These are phyloP conservation scores for Scorias spongiosa DNA, from an alignment of 2,329 filamentous ascomycete genomes.

Conservation along the genomic window DNA sequence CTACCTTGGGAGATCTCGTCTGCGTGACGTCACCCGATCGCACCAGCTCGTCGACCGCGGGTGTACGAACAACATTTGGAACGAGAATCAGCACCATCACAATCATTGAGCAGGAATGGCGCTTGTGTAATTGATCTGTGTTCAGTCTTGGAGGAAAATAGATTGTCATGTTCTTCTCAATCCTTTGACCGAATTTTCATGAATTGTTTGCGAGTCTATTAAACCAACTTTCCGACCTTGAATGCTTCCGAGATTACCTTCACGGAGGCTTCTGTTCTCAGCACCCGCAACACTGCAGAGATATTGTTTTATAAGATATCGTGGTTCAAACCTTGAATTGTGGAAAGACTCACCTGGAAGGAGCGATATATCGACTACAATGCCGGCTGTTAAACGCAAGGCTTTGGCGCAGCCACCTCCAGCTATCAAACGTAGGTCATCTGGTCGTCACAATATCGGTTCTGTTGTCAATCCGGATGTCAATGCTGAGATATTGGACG, in stretches of 20 bases:
- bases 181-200: too few relatives aligned
- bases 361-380: background rate
- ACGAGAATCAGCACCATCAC: too few relatives aligned
- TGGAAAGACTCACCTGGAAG: too few relatives aligned
- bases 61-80: too few relatives aligned
- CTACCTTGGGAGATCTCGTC: background rate
- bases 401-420: constrained; percentile 3
- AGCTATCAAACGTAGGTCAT: constrained; percentile 4
- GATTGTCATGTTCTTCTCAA: too few relatives aligned
- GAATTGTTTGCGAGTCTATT: too few relatives aligned
- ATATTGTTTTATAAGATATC: too few relatives aligned
- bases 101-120: too few relatives aligned
- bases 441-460: constrained; percentile 6
- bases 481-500: constrained; percentile 28
- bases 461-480: constrained; percentile 12
- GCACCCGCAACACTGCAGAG: too few relatives aligned
- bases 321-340: too few relatives aligned
- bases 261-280: background rate
- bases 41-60: background rate
- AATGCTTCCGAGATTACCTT: background rate
- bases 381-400: background rate
- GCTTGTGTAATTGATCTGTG: too few relatives aligned
- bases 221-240: background rate
- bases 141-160: too few relatives aligned
- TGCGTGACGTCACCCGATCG: background rate